Evolutionary conservation across 2,329 filamentous ascomycete species (phyloP), one percentile per base, ranked within the genome.

Genomic region (Phyllosticta paracitricarpa): DNA sequence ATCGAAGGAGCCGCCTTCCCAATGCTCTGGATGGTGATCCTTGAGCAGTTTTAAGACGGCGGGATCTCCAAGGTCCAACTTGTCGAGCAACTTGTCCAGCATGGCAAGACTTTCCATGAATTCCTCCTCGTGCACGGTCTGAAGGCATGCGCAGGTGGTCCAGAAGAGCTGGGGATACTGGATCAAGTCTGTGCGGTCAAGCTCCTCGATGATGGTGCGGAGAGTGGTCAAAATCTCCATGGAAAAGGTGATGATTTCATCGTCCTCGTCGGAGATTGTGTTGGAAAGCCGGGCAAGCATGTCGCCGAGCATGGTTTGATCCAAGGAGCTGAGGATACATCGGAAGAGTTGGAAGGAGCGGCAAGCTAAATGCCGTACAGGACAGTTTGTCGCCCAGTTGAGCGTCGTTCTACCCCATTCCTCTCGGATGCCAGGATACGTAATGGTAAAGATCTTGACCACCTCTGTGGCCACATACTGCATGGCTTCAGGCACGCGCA

Each of bases 321-420:
- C 93, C 24, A 97, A 78, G 0, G 89, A 91, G 17, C 90, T 95
- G 28, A 96, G 83, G 60, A 97, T 92, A 71, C 93, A 97, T 33
- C 94, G 84, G 77, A 97, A 99, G 10, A 99, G 88, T 71, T 99
- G 95, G 75, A 99, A 97, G 0, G 95, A 99, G 28, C 94, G 87
- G 71, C 95, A 99, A 1, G 94, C 94, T 58, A 99, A 80, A 76
- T 99, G 94, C 56, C 93, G 82, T 4, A 99, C 95, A 0, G 94
- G 91, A 71, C 95, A 99, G 3, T 92, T 96, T 0, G 94, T 97
- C 9, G 94, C 95, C 94, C 94, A 99, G 10, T 88, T 91, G 64
- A 99, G 78, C 0, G 93, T 93, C 33, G 96, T 82, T 65, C 90
- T 89, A 7, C 89, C 91, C 93, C 93, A 97, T 58, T 93, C 84